Conservation (phyloP, 2,329 filamentous ascomycete genomes). For the Thelonectria olida region DNA sequence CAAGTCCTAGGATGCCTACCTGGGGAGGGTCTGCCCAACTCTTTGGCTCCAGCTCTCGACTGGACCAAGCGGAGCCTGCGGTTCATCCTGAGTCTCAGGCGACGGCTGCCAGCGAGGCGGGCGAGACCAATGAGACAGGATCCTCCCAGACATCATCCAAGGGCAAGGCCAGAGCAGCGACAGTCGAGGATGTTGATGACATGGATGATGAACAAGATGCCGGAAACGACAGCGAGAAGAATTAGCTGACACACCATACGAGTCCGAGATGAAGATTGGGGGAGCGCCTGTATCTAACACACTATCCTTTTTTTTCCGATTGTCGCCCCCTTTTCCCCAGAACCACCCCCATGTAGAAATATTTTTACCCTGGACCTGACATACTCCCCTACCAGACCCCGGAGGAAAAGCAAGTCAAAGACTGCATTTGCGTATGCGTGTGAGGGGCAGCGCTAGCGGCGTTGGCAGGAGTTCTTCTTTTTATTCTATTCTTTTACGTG, state of each 20-base stretch:
- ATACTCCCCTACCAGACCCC: background rate
- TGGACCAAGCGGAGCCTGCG: conserved; percentile 34
- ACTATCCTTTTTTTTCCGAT: background rate
- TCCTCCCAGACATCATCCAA: conserved; percentile 42
- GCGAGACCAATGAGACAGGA: no score
- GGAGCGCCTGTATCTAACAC: conserved; percentile 6
- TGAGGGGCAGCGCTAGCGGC: conserved; percentile 7
- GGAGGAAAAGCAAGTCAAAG: background rate
- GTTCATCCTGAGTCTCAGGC: conserved; percentile 22
- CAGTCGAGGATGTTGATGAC: conserved; percentile 57
- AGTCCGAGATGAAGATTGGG: background rate
- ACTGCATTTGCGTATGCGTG: conserved; percentile 3
- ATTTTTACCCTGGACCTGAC: background rate
- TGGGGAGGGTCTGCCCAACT: conserved; percentile 63
- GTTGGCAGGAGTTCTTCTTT: conserved; percentile 16
- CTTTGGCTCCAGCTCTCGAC: conserved; percentile 48
- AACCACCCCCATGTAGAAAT: conserved; percentile 11
- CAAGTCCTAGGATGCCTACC: conserved; percentile 58
- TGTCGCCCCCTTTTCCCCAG: background rate
- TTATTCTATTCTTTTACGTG: background rate
- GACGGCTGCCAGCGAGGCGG: conserved; percentile 2
- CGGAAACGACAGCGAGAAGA: background rate
- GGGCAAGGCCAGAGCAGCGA: conserved; percentile 56
- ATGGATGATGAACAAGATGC: conserved; percentile 34
- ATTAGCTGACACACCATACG: background rate